These are phyloP conservation scores for Biscogniauxia marginata DNA, from an alignment of 2,329 filamentous ascomycete genomes.

Conservation along the genomic window DNA sequence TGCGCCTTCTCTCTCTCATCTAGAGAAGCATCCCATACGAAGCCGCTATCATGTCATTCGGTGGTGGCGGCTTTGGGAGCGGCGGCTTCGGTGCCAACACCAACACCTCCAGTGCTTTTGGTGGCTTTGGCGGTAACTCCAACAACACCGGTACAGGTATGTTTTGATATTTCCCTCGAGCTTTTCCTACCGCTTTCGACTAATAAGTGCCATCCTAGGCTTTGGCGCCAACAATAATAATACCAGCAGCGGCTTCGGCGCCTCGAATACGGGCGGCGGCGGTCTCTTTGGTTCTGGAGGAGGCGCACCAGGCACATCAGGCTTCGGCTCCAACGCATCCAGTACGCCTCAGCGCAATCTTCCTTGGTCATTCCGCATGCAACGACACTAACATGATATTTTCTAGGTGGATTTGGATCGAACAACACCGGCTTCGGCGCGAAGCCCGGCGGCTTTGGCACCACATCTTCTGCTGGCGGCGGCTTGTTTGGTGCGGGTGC, in stretches of 20 bases:
- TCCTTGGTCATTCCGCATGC: background rate
- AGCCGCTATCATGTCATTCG: conserved; percentile 52
- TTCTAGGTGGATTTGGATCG: conserved; percentile 43
- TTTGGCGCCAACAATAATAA: conserved; percentile 37
- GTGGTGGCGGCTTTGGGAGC: conserved; percentile 48
- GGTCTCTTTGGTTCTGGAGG: conserved; percentile 39
- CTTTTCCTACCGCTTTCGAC: background rate
- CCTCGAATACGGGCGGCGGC: conserved; percentile 30
- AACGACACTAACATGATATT: conserved; percentile 18
- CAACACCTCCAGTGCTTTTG: conserved; percentile 51
- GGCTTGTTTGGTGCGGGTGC: conserved; percentile 32
- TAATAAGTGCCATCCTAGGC: conserved; percentile 14
- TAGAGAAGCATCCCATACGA: conserved; percentile 12
- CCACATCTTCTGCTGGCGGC: conserved; percentile 30
- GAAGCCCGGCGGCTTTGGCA: conserved; percentile 36
- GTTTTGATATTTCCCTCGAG: conserved; percentile 32
- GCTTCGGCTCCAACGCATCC: conserved; percentile 24
- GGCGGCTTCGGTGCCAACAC: conserved; percentile 56
- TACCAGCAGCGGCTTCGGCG: conserved; percentile 31
- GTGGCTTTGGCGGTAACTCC: conserved; percentile 52
- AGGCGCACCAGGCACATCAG: background rate
- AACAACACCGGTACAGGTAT: conserved; percentile 50
- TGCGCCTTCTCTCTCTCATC: conserved; percentile 6
- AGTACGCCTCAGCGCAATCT: conserved; percentile 33
- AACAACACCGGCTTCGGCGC: conserved; percentile 8